A percentile compares a stretch with the other conserved stretches of the same genome.
Evolutionary conservation across 768 basidiomycete species (phyloP).

Genomic region (Amanita jacksonii): DNA sequence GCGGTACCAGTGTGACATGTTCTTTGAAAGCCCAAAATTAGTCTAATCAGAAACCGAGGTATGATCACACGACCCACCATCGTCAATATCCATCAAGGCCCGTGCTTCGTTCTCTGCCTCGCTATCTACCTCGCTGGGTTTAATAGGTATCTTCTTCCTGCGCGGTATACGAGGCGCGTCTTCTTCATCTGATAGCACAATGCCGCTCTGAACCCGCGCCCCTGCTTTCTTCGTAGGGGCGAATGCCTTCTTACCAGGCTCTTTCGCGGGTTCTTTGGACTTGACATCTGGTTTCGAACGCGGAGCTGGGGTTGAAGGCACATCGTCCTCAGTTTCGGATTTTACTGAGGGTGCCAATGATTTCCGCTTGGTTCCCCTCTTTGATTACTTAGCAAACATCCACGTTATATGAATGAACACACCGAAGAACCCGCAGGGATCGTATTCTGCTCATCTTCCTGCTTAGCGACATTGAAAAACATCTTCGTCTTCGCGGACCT

Average conservation of each 20-base stretch:
- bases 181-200: conserved; percentile 54
- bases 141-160: conserved; percentile 20
- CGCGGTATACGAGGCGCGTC: conserved; percentile 18
- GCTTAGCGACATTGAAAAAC: conserved; percentile 10
- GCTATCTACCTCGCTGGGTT: conserved; percentile 23
- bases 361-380: conserved; percentile 39
- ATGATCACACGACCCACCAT: conserved; percentile 33
- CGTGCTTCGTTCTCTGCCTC: conserved; percentile 38
- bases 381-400: neutral
- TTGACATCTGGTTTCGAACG: conserved; percentile 2
- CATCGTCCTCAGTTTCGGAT: conserved; percentile 18
- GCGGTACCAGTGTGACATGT: conserved; percentile 2
- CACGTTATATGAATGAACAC: conserved; percentile 2
- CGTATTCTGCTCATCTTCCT: conserved; percentile 12
- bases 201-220: conserved; percentile 32
- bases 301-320: conserved; percentile 5
- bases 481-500: conserved; percentile 13
- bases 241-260: neutral
- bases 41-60: neutral
- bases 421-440: conserved; percentile 13
- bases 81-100: conserved; percentile 73
- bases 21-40: neutral
- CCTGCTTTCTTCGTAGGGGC: neutral
- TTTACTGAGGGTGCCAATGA: conserved; percentile 21
- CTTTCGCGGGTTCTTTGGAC: conserved; percentile 6